Percentiles rank a stretch among this genome's conserved stretches.
phyloP scores from a whole-genome alignment of 2,329 filamentous ascomycete species.

The Pezicula rhizophila region DNA sequence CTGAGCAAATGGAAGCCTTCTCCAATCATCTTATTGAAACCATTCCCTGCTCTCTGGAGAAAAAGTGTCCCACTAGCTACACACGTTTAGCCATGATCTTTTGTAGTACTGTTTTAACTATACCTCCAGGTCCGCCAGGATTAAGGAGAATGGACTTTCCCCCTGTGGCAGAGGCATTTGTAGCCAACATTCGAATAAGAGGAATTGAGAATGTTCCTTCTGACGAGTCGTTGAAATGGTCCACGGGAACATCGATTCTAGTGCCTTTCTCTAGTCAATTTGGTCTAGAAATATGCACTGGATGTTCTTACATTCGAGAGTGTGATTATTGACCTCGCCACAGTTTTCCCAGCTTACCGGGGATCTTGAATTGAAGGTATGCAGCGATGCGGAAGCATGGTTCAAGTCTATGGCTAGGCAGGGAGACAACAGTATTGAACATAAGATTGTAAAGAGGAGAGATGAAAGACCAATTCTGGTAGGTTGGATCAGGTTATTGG shows the following conservation, averaged over 20 bases:
- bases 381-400: too few species aligned
- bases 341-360: constrained; percentile 8
- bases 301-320: constrained; percentile 7
- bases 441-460: too few species aligned
- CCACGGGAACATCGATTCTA: constrained; percentile 44
- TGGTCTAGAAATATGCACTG: too few species aligned
- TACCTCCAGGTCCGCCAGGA: constrained; percentile 41
- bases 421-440: too few species aligned
- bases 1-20: constrained; percentile 40
- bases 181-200: constrained; percentile 37
- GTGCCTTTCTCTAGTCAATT: too few species aligned
- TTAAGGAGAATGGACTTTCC: constrained; percentile 40
- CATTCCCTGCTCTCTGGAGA: too few species aligned
- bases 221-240: constrained; percentile 34
- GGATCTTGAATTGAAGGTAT: too few species aligned
- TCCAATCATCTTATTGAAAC: too few species aligned
- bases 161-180: constrained; percentile 36
- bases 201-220: constrained; percentile 38
- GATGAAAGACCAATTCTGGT: too few species aligned
- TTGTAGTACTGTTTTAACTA: background rate
- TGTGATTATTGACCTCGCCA: constrained; percentile 11
- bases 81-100: constrained; percentile 30
- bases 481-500: too few species aligned
- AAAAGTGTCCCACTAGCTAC: too few species aligned
- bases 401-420: too few species aligned